Percentiles rank a stretch among this genome's conserved stretches.
Conservation (phyloP, 305 asterid genomes). For the Salvia sclarea region DNA sequence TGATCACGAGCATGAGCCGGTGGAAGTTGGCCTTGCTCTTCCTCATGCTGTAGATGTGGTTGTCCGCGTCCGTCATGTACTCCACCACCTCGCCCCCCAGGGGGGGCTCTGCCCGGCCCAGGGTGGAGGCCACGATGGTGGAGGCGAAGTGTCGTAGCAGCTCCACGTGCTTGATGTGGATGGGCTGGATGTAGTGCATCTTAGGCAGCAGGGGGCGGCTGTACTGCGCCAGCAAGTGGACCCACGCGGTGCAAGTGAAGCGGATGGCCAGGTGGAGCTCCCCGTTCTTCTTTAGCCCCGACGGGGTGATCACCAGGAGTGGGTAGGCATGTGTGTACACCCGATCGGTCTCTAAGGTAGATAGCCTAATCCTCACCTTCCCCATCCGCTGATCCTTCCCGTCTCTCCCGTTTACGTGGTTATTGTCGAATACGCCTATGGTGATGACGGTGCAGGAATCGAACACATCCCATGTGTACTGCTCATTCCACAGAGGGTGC, state of each 20-base stretch:
- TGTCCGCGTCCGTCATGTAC: constrained; percentile 80
- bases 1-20: constrained; percentile 65
- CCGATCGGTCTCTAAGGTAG: constrained; percentile 72
- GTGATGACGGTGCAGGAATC: constrained; percentile 87
- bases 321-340: constrained; percentile 83
- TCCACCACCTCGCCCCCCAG: constrained; percentile 68
- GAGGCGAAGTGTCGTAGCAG: constrained; percentile 81
- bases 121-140: constrained; percentile 58
- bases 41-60: constrained; percentile 78
- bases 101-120: constrained; percentile 82
- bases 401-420: constrained; percentile 65
- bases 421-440: constrained; percentile 81
- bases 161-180: constrained; percentile 75
- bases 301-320: constrained; percentile 63
- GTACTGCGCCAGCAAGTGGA: constrained; percentile 72
- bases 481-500: constrained; percentile 89
- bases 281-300: constrained; percentile 78
- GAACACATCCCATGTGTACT: constrained; percentile 88
- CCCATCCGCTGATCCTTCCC: constrained; percentile 79
- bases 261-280: constrained; percentile 83
- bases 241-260: constrained; percentile 90
- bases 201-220: constrained; percentile 86
- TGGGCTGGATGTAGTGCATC: constrained; percentile 76
- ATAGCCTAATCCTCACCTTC: constrained; percentile 79
- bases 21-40: constrained; percentile 85